phyloP scores from a whole-genome alignment of 2,329 filamentous ascomycete genomes.

The Ustilaginoidea virens region DNA sequence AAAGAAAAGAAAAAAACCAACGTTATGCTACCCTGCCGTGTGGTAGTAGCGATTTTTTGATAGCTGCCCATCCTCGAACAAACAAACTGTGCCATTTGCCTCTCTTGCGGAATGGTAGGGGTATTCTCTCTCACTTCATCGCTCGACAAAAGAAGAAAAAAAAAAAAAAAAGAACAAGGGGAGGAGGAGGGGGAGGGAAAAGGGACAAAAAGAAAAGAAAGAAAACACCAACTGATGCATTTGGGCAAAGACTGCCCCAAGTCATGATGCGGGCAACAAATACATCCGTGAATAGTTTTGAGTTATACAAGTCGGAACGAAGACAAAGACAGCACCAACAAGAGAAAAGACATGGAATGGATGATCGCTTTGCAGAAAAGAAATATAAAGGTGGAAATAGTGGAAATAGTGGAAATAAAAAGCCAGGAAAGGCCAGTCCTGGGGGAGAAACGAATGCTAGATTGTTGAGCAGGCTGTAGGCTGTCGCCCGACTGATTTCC shows the following conservation, averaged over 20 bases:
- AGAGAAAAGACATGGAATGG: background rate
- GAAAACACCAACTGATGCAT: too few species aligned
- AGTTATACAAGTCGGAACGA: too few species aligned
- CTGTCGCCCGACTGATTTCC: too few species aligned
- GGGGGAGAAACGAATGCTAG: background rate
- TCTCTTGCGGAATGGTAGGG: slow-evolving; percentile 1
- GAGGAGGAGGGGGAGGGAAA: too few species aligned
- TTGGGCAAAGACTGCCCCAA: too few species aligned
- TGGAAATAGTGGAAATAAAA: too few species aligned
- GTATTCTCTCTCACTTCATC: slow-evolving; percentile 2
- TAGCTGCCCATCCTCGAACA: slow-evolving; percentile 2
- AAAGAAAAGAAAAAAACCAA: slow-evolving; percentile 4
- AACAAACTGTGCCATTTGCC: slow-evolving; percentile 2
- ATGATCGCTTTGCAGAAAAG: too few species aligned
- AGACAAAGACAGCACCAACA: background rate
- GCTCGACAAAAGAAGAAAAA: slow-evolving; percentile 1
- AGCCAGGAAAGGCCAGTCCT: slow-evolving; percentile 4
- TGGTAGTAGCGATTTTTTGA: background rate
- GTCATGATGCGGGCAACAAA: too few species aligned
- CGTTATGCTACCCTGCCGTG: slow-evolving; percentile 2
- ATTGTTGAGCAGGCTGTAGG: too few species aligned
- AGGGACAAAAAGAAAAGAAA: slow-evolving; percentile 4
- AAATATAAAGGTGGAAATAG: too few species aligned
- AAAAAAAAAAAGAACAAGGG: slow-evolving; percentile 2
- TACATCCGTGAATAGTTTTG: too few species aligned